phyloP scores from a whole-genome alignment of 139 green algal genomes.

The Monoraphidium neglectum region DNA sequence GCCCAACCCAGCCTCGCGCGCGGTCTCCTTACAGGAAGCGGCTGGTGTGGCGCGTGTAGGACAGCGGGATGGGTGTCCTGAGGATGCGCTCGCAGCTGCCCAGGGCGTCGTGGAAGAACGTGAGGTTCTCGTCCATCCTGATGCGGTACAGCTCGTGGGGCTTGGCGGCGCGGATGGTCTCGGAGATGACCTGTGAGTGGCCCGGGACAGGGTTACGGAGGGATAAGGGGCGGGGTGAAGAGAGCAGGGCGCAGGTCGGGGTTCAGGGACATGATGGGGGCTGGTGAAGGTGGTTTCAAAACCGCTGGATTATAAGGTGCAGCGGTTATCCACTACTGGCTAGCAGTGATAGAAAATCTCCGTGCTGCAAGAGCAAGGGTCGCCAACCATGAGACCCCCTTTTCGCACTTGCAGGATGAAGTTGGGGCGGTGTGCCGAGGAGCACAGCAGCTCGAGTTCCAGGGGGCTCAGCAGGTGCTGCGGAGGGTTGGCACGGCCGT shows the following conservation, averaged over 20 bases:
- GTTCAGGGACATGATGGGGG: background rate
- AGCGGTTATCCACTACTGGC: no score
- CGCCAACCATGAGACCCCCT: background rate
- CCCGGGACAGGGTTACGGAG: background rate
- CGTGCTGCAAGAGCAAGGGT: background rate
- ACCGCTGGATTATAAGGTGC: no score
- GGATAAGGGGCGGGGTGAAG: background rate
- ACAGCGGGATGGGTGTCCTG: conserved; percentile 78
- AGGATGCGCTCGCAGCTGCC: conserved; percentile 70
- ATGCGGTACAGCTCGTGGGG: background rate
- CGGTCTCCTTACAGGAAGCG: no score
- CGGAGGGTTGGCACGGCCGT: no score
- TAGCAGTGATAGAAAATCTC: no score
- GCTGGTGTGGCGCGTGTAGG: conserved; percentile 17
- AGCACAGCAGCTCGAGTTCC: no score
- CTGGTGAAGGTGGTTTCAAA: no score
- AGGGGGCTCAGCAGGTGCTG: no score
- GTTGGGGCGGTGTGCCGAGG: background rate
- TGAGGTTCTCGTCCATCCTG: conserved; percentile 62
- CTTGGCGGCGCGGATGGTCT: background rate
- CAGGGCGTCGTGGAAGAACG: conserved; percentile 67
- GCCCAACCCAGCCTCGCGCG: no score
- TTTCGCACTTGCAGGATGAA: background rate
- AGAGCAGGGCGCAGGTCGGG: background rate
- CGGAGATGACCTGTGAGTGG: conserved; percentile 36